These are phyloP conservation scores for Podosphaera xanthii DNA, from an alignment of 2,329 filamentous ascomycete species.

Conservation along the genomic window DNA sequence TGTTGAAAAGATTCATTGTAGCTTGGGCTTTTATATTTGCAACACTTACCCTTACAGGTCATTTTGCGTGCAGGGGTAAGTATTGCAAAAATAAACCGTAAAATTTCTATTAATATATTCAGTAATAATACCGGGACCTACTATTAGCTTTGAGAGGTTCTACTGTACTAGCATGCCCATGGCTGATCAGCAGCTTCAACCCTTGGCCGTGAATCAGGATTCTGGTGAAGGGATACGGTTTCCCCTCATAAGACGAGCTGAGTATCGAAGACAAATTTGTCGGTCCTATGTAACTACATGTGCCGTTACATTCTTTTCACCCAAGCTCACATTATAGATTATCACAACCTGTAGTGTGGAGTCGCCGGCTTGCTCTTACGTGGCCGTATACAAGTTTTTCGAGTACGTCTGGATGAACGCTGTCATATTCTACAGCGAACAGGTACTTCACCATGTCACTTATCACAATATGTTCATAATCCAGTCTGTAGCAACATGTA, in stretches of 20 bases:
- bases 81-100: no score
- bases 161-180: neutral
- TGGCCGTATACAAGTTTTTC: neutral
- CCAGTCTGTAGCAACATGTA: conserved; percentile 15
- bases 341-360: neutral
- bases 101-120: no score
- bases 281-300: neutral
- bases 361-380: neutral
- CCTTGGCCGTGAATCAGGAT: neutral
- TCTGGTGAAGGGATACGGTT: neutral
- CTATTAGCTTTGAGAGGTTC: no score
- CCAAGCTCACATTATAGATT: neutral
- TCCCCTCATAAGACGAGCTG: neutral
- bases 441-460: conserved; percentile 16
- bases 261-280: neutral
- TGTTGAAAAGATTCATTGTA: no score
- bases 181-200: neutral
- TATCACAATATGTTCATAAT: conserved; percentile 15
- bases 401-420: conserved; percentile 14
- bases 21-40: no score
- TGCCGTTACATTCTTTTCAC: neutral
- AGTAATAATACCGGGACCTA: no score
- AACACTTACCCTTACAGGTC: no score
- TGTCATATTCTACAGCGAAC: conserved; percentile 14
- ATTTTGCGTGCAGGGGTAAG: no score